Evolutionary conservation across 495 filamentous ascomycete genomes (phyloP).

Genomic region (Neurospora tetrasperma): DNA sequence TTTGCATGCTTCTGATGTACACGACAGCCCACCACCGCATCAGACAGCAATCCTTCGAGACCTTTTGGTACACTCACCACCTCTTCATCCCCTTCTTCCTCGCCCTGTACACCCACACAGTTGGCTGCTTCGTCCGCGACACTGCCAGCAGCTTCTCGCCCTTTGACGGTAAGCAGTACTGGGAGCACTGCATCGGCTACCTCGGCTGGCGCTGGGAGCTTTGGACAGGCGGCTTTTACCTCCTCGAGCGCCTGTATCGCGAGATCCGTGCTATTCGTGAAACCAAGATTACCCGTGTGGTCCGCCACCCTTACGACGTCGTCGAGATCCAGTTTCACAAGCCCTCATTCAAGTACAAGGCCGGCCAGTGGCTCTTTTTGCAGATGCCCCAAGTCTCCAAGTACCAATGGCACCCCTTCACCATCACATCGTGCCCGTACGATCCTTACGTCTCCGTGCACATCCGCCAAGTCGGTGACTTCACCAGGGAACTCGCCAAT

Average conservation of each 20-base stretch:
- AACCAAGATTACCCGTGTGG: constrained; percentile 85
- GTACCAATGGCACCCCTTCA: constrained; percentile 98
- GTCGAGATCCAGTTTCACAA: constrained; percentile 97
- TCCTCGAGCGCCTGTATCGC: constrained; percentile 81
- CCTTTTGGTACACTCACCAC: constrained; percentile 99
- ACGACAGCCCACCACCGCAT: constrained; percentile 91
- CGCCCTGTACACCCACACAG: constrained; percentile 89
- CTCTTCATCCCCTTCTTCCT: constrained; percentile 94
- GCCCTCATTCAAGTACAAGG: constrained; percentile 94
- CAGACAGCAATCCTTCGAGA: constrained; percentile 92
- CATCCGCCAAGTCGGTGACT: constrained; percentile 93
- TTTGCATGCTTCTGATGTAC: constrained; percentile 98
- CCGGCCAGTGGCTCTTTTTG: constrained; percentile 95
- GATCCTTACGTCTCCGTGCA: constrained; percentile 92
- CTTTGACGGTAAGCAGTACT: constrained; percentile 71
- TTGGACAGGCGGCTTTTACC: constrained; percentile 73
- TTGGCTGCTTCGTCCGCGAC: constrained; percentile 90
- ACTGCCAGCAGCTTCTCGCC: constrained; percentile 61
- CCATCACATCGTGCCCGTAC: constrained; percentile 95
- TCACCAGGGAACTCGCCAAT: constrained; percentile 78
- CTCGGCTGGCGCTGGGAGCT: constrained; percentile 97
- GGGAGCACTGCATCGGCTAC: constrained; percentile 91
- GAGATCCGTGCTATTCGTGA: constrained; percentile 72
- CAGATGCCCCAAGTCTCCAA: constrained; percentile 80
- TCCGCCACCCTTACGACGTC: constrained; percentile 95